These are phyloP conservation scores for Aspergillus alliaceus DNA, from an alignment of 2,329 filamentous ascomycete species.

Conservation along the genomic window DNA sequence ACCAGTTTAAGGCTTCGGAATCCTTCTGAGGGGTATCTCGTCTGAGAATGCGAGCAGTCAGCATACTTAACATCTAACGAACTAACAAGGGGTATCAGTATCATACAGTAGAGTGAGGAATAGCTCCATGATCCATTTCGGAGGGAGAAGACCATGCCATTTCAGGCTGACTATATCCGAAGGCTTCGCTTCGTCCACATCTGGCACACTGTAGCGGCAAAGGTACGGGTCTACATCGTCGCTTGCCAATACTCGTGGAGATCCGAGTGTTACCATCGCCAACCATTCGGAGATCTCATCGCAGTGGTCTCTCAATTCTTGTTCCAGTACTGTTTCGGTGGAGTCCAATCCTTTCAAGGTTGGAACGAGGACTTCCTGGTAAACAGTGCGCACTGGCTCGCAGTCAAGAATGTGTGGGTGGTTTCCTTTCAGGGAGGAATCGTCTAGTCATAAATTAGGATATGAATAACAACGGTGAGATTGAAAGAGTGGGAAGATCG, in stretches of 20 bases:
- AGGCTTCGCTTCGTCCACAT: slow-evolving; percentile 21
- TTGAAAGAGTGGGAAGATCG: too few species aligned
- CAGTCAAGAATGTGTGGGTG: slow-evolving; percentile 38
- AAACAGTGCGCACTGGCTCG: slow-evolving; percentile 21
- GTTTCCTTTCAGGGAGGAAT: slow-evolving; percentile 36
- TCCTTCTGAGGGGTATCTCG: slow-evolving; percentile 16
- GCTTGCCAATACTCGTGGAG: slow-evolving; percentile 36
- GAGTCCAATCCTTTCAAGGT: slow-evolving; percentile 28
- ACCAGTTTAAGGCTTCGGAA: slow-evolving; percentile 27
- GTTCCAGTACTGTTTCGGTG: slow-evolving; percentile 32
- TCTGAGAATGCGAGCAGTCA: slow-evolving; percentile 15
- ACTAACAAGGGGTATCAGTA: not conserved
- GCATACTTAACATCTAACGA: not conserved
- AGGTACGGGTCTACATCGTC: slow-evolving; percentile 46
- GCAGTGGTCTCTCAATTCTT: slow-evolving; percentile 61
- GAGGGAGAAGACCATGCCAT: slow-evolving; percentile 45
- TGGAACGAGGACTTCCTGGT: slow-evolving; percentile 32
- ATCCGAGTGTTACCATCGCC: slow-evolving; percentile 52
- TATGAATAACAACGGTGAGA: not conserved
- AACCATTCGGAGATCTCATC: slow-evolving; percentile 64
- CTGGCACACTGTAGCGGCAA: slow-evolving; percentile 43
- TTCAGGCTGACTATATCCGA: slow-evolving; percentile 37
- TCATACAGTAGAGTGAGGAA: slow-evolving; percentile 40
- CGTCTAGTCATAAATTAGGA: slow-evolving; percentile 21
- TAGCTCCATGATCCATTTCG: slow-evolving; percentile 40